Base-by-base conservation (phyloP, 1,139 yeast species). In the Geotrichum siamense region DNA sequence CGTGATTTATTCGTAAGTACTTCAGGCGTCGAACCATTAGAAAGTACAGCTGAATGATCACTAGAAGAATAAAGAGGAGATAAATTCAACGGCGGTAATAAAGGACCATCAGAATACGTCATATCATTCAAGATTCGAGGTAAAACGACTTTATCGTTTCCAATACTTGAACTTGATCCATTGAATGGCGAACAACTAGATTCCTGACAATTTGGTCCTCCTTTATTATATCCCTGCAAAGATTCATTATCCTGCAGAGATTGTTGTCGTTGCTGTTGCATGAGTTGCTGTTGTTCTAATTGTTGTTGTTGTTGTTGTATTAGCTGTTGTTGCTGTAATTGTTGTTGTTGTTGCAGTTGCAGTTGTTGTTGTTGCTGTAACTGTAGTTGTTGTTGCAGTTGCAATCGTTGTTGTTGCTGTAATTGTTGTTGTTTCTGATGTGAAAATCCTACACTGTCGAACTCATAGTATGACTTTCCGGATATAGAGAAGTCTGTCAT, bases 31-130 rank as follows among this genome's bases (percentile, higher is more conserved):
- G n/a, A n/a, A n/a, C n/a, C n/a, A n/a, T n/a, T n/a, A n/a, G n/a
- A n/a, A n/a, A n/a, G n/a, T n/a, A n/a, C n/a, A n/a, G n/a, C n/a
- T n/a, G n/a, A n/a, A n/a, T n/a, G n/a, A n/a, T n/a, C n/a, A n/a
- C n/a, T n/a, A n/a, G n/a, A n/a, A n/a, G n/a, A 10, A 10, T 10
- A 10, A 23, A 23, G 26, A 10, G 9, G 26, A 23, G 26, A 23
- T 10, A 41, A 41, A 17, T 36, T 30, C 30, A 41, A 17, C 3
- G 44, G 44, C 9, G 44, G 44, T 12, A 41, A 34, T 6, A 36
- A 4, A 9, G 33, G 5, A 19, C 40, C 31, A 27, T 41, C 29
- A 34, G 15, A 32, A 17, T 22, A 13, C n/a, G 33, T 30, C 13
- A 36, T n/a, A 35, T 26, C 26, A 15, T 28, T 23, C 2, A 40